Conservation (phyloP, 139 green algal genomes). For the Edaphochlamys debaryana region DNA sequence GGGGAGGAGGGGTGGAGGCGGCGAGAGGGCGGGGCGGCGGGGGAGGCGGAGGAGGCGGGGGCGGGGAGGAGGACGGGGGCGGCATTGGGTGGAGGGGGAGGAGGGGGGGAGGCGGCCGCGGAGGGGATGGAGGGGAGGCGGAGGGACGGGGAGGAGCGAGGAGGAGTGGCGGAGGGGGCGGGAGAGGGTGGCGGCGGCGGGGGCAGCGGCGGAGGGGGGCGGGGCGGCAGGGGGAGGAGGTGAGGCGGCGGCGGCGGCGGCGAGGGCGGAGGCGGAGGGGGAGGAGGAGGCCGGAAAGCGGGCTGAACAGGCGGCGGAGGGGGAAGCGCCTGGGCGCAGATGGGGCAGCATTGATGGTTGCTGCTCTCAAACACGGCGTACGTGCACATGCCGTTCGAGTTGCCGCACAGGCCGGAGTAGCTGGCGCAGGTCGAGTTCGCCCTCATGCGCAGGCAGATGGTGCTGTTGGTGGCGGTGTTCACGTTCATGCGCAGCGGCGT, state of each 20-base stretch:
- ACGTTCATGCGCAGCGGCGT: conserved; percentile 29
- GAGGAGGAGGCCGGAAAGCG: neutral
- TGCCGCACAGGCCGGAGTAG: neutral
- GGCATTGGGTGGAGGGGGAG: neutral
- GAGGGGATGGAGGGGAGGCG: neutral
- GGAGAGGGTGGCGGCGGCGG: neutral
- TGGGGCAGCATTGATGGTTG: conserved; percentile 35
- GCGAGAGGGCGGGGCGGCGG: neutral
- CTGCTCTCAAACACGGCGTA: conserved; percentile 44
- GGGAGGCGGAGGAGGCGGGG: conserved; percentile 4
- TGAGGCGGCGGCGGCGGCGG: conserved; percentile 1
- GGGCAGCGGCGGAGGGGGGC: neutral
- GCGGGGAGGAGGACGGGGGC: conserved; percentile 13
- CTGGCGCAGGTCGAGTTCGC: neutral
- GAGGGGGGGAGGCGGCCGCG: neutral
- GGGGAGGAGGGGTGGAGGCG: neutral
- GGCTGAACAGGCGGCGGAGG: conserved; percentile 10
- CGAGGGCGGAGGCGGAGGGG: conserved; percentile 21
- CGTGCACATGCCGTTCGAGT: conserved; percentile 9
- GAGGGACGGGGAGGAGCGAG: neutral
- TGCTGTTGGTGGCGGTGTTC: neutral
- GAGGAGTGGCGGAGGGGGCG: neutral
- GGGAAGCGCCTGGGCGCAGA: conserved; percentile 25
- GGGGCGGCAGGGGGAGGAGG: neutral
- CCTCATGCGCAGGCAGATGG: conserved; percentile 8